Base-by-base conservation (phyloP, 805 yeast genomes). In the Blastobotrys chiropterorum region DNA sequence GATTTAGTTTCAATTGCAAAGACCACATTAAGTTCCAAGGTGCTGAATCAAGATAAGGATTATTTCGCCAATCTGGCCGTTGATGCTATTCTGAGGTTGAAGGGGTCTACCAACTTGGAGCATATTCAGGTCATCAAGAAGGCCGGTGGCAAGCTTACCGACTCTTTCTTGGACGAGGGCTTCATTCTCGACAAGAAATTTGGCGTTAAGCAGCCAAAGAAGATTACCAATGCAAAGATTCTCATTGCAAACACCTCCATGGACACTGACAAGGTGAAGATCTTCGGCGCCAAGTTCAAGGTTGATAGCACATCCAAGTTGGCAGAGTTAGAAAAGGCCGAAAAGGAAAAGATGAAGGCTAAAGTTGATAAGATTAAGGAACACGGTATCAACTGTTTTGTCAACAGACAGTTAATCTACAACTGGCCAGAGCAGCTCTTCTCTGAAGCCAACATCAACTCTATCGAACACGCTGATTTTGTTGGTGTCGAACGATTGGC, bases 401-500 rank as follows among this genome's bases (percentile, higher is more conserved):
- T 94, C 61, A 94, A 94, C 74, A 83, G 99, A 66, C 99, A 94
- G 72, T 79, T 94, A 65, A 94, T 94, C 65, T 94, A 94, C 72
- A 97, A 94, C 73, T 94, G 92, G 79, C 99, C 99, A 21, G 99
- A 94, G 72, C 97, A 88, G 71, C 76, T 94, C 59, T 87, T 94
- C 64, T 79, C 95, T 3, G 99, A 92, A 60, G 71, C 89, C 43
- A 81, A 83, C 50, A 86, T 94, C 62, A 90, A 88, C 69, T 83
- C 97, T 19, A 89, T 94, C 57, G 99, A 94, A 70, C 99, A 94
- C 67, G 98, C 99, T 14, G 99, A 94, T 70, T 94, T 94, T 62
- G 98, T 88, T 64, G 99, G 98, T 64, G 88, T 94, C 51, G 99
- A 94, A 74, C 83, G 98, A 67, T 79, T 94, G 59, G 96, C 99